Evolutionary conservation across 2,329 filamentous ascomycete genomes (phyloP).

Genomic region (Talaromyces sp.): DNA sequence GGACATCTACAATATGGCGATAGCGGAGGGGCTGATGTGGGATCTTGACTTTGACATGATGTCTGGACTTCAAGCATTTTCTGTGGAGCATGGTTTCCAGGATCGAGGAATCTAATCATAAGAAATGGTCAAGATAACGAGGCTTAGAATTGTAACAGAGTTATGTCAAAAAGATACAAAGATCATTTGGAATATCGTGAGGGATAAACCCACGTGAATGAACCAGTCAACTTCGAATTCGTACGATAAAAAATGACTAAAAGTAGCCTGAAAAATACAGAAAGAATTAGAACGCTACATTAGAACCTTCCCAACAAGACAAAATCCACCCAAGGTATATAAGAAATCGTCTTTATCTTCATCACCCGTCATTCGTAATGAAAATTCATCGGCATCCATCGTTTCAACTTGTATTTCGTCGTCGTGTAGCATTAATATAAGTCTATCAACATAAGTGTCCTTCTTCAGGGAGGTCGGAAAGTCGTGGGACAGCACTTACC

Average conservation of each 20-base stretch:
- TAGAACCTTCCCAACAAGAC: not conserved
- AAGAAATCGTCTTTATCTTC: not conserved
- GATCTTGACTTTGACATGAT: conserved; percentile 7
- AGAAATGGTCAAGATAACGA: not conserved
- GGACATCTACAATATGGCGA: conserved; percentile 5
- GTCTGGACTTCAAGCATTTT: not conserved
- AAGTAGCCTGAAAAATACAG: not conserved
- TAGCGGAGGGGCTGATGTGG: conserved; percentile 5
- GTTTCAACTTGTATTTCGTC: not conserved
- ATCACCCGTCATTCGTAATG: not conserved
- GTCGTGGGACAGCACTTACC: not conserved
- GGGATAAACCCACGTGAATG: not conserved
- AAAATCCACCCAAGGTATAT: not conserved
- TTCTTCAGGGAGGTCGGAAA: not conserved
- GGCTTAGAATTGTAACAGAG: too few species aligned
- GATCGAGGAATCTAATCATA: not conserved
- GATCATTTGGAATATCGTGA: too few species aligned
- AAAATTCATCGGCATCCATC: not conserved
- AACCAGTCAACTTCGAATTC: not conserved
- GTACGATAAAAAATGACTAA: not conserved
- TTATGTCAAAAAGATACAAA: not conserved
- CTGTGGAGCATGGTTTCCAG: not conserved
- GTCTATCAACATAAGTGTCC: not conserved
- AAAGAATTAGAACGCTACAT: not conserved
- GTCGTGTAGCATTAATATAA: not conserved